Percentiles rank a stretch among this genome's conserved stretches.
phyloP scores from a whole-genome alignment of 2,329 filamentous ascomycete species.

The Penicillium polonicum region DNA sequence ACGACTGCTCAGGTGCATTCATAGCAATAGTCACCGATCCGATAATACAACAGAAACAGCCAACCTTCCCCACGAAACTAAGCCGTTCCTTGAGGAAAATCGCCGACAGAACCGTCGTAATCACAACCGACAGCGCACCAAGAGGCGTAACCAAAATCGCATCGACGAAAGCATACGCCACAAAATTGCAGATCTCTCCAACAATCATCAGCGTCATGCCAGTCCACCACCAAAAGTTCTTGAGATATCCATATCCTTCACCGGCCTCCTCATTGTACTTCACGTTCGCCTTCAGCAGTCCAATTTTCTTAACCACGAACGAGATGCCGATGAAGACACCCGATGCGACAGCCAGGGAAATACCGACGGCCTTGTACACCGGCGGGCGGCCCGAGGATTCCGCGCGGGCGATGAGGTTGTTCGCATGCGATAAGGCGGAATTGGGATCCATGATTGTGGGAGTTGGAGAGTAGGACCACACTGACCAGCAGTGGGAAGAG shows the following conservation, averaged over 20 bases:
- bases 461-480: conserved; percentile 47
- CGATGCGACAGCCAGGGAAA: conserved; percentile 79
- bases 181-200: conserved; percentile 95
- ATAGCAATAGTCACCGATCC: conserved; percentile 91
- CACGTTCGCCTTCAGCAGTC: conserved; percentile 84
- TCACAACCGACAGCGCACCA: conserved; percentile 86
- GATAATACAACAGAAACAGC: conserved; percentile 91
- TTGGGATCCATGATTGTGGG: conserved; percentile 25
- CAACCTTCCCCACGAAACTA: conserved; percentile 93
- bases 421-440: conserved; percentile 34
- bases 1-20: conserved; percentile 84
- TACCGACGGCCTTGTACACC: conserved; percentile 80
- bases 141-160: conserved; percentile 92
- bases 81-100: conserved; percentile 95
- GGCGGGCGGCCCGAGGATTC: conserved; percentile 49
- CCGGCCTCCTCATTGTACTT: conserved; percentile 96
- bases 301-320: conserved; percentile 93
- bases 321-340: conserved; percentile 91
- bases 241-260: conserved; percentile 95
- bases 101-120: conserved; percentile 85
- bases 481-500: conserved; percentile 27
- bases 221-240: conserved; percentile 91
- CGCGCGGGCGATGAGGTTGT: conserved; percentile 48
- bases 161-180: conserved; percentile 94
- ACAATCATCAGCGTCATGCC: conserved; percentile 98